Evolutionary conservation across 1,284 basidiomycete genomes (phyloP).

Genomic region (Takashimella koratensis): DNA sequence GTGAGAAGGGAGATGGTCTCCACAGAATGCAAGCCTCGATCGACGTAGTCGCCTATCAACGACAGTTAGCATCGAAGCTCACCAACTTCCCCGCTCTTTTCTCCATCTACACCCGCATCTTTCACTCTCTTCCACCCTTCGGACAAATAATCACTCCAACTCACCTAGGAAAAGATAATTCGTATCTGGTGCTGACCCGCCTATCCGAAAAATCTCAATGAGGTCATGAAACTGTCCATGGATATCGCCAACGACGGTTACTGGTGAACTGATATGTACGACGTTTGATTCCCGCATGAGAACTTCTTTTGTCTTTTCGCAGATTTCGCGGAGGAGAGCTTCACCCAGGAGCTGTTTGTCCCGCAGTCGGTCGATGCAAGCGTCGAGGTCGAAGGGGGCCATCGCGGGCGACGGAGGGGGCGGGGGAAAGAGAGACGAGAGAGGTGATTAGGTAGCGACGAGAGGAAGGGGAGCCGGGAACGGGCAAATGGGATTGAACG

Average conservation of each 20-base stretch:
- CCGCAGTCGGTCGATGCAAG: conserved; percentile 84
- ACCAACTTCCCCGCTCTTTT: neutral
- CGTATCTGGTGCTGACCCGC: conserved; percentile 91
- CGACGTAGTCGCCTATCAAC: conserved; percentile 89
- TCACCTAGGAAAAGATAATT: conserved; percentile 95
- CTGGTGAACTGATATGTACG: conserved; percentile 94
- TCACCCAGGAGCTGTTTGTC: conserved; percentile 91
- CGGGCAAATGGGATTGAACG: neutral
- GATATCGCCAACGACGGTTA: conserved; percentile 98
- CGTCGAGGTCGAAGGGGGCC: conserved; percentile 92
- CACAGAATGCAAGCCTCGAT: conserved; percentile 94
- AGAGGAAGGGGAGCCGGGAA: neutral
- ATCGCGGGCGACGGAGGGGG: conserved; percentile 49
- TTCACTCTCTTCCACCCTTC: too few relatives aligned
- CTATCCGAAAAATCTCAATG: conserved; percentile 98
- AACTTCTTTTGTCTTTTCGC: conserved; percentile 97
- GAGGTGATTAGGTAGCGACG: neutral
- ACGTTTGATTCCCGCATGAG: conserved; percentile 99
- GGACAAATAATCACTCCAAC: too few relatives aligned
- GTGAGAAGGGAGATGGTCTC: conserved; percentile 97
- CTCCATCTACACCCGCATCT: too few relatives aligned
- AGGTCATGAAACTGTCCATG: conserved; percentile 99
- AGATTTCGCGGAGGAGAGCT: conserved; percentile 88
- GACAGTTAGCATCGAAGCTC: too few relatives aligned
- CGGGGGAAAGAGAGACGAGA: neutral